Evolutionary conservation across 108 stramenopile species (phyloP), one percentile per base, ranked within the genome.

Genomic region (Schizochytrium sp.): DNA sequence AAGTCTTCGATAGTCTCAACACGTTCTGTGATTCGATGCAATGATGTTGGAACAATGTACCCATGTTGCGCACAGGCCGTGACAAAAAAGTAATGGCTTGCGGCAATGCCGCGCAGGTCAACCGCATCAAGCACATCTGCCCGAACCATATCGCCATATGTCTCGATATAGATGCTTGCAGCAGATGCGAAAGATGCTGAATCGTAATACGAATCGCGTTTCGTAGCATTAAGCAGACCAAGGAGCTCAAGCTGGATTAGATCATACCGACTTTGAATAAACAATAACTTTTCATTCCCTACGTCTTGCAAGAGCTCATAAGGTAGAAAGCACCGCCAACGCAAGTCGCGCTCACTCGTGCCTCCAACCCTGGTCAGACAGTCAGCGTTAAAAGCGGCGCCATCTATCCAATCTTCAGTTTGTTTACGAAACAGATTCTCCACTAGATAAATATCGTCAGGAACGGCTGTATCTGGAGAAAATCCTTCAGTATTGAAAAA

Each of bases 11-110:
- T 55, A 5, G n/a, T n/a, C 53, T 83, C 76, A 40, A 40, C 55
- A 38, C 53, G 47, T 53, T 83, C 76, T 10, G 45, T 46, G 0
- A 55, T 53, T 5, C 76, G 47, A 55, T 55, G 50, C 50, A 55
- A 38, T 10, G 76, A 49, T 1, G 76, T 55, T 5, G 76, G 76
- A n/a, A 83, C 76, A 28, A 83, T 49, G 47, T 55, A 55, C 38
- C 76, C 76, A 42, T 55, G 50, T 53, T 83, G 76, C 38, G 50
- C 76, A 40, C 76, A 83, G 28, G 76, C 76, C 8, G 76, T 47
- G 7, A 55, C 15, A 3, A 83, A 83, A 3, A 47, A 55, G 76
- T 83, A 53, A 44, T 69, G 64, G 64, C 19, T 38, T 38, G 42
- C 28, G 2, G 64, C 64, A 1, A 53, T 40, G 3, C 8, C 55